Conservation (phyloP, 164 flowering plant species). For the Vitis amurensis region DNA sequence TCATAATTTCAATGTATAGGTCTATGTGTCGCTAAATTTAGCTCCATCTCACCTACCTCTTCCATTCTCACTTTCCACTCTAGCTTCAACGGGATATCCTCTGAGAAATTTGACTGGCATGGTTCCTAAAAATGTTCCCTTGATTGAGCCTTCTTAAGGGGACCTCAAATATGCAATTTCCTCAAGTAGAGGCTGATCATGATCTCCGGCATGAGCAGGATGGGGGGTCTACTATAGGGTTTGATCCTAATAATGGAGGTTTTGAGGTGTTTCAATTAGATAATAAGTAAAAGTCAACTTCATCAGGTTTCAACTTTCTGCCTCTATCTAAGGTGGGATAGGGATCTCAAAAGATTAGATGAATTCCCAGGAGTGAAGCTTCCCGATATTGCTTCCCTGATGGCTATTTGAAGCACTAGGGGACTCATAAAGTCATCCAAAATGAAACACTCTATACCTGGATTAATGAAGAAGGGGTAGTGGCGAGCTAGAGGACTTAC, state of each 20-base stretch:
- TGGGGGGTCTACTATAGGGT: slow-evolving; percentile 41
- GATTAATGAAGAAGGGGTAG: too few species aligned
- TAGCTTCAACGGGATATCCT: slow-evolving; percentile 40
- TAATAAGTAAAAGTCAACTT: slow-evolving; percentile 46
- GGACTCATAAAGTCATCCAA: too few species aligned
- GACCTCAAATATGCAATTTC: slow-evolving; percentile 53
- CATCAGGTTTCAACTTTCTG: slow-evolving; percentile 34
- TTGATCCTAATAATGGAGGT: slow-evolving; percentile 54
- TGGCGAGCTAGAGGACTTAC: slow-evolving; percentile 11
- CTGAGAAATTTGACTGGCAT: slow-evolving; percentile 64
- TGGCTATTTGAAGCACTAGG: too few species aligned
- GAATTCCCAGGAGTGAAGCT: too few species aligned
- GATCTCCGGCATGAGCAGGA: slow-evolving; percentile 71
- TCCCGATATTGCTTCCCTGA: too few species aligned
- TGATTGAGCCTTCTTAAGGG: slow-evolving; percentile 64
- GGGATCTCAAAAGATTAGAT: too few species aligned
- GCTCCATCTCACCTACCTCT: slow-evolving; percentile 59
- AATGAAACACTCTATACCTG: too few species aligned
- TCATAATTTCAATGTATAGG: slow-evolving; percentile 62
- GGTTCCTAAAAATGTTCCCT: slow-evolving; percentile 60
- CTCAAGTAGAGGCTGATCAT: slow-evolving; percentile 48
- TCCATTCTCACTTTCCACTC: slow-evolving; percentile 56
- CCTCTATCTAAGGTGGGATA: slow-evolving; percentile 35
- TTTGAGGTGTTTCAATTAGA: slow-evolving; percentile 40
- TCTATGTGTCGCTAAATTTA: slow-evolving; percentile 65